Evolutionary conservation across 2,329 filamentous ascomycete genomes (phyloP).

Genomic region (Clonostachys rhizophaga): DNA sequence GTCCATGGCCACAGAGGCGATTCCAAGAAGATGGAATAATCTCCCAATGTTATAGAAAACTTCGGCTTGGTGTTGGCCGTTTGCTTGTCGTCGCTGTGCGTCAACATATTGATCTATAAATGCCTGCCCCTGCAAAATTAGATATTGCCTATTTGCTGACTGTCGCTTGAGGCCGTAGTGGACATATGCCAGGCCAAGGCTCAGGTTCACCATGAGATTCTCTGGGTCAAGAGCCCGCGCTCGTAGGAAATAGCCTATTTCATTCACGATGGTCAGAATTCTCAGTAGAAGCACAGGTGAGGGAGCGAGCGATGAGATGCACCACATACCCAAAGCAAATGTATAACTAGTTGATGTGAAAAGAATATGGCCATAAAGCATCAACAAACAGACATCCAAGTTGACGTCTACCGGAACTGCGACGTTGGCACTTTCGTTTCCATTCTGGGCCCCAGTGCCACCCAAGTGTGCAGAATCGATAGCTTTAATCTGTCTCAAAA

Average conservation of each 20-base stretch:
- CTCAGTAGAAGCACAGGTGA: not conserved
- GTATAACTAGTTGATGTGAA: conserved; percentile 80
- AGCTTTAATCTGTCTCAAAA: conserved; percentile 85
- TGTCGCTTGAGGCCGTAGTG: conserved; percentile 88
- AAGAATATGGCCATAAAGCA: conserved; percentile 87
- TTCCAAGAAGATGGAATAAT: conserved; percentile 27
- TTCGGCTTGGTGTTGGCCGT: conserved; percentile 12
- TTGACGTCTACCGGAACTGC: conserved; percentile 11
- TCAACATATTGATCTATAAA: conserved; percentile 56
- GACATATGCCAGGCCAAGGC: conserved; percentile 78
- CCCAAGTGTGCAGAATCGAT: conserved; percentile 55
- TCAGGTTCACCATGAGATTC: conserved; percentile 76
- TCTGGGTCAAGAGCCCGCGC: conserved; percentile 68
- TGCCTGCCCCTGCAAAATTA: conserved; percentile 77
- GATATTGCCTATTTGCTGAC: conserved; percentile 83
- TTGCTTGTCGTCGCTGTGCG: not conserved
- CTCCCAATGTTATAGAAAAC: conserved; percentile 31
- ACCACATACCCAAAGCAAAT: conserved; percentile 66
- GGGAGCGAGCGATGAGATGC: not conserved
- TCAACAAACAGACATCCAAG: conserved; percentile 76
- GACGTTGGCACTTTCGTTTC: not conserved
- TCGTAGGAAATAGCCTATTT: conserved; percentile 73
- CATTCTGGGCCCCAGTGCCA: conserved; percentile 19
- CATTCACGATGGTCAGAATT: not conserved
- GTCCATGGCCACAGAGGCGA: conserved; percentile 55